Evolutionary conservation across 73 alveolate genomes (phyloP).

Genomic region (Uronychia binucleata): DNA sequence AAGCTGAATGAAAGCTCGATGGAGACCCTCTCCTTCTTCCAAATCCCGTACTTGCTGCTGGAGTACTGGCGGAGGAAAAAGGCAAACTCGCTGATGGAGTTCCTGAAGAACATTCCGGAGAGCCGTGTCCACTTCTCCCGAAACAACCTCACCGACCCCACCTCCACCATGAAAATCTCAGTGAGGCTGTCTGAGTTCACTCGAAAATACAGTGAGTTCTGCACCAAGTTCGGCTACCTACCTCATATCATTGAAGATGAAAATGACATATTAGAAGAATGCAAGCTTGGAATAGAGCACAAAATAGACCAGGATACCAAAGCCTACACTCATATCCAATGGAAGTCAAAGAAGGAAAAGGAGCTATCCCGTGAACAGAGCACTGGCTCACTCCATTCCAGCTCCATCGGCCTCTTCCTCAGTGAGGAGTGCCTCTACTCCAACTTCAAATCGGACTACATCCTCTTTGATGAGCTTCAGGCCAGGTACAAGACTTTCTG

Average conservation of each 20-base stretch:
- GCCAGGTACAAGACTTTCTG: slow-evolving; percentile 6
- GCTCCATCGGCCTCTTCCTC: not conserved
- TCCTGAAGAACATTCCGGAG: slow-evolving; percentile 9
- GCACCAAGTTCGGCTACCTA: slow-evolving; percentile 13
- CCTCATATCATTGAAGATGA: slow-evolving; percentile 15
- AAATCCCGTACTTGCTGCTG: slow-evolving; percentile 11
- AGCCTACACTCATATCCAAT: slow-evolving; percentile 17
- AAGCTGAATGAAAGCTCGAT: not conserved
- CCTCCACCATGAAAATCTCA: not conserved
- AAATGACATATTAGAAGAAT: not conserved
- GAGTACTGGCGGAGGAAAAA: slow-evolving; percentile 13
- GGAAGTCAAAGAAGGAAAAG: slow-evolving; percentile 15
- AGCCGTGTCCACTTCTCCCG: slow-evolving; percentile 15
- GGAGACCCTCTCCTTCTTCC: slow-evolving; percentile 20
- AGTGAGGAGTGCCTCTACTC: not conserved
- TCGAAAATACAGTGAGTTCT: slow-evolving; percentile 13
- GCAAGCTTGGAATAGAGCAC: not conserved
- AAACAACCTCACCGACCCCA: not conserved
- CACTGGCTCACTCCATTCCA: not conserved
- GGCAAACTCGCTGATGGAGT: slow-evolving; percentile 5
- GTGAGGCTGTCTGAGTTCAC: not conserved
- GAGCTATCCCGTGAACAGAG: not conserved
- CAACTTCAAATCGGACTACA: slow-evolving; percentile 12
- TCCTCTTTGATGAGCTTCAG: slow-evolving; percentile 5
- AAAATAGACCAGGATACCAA: slow-evolving; percentile 7